Conservation (phyloP, 2,329 filamentous ascomycete genomes). For the Ambrosiella cleistominuta region DNA sequence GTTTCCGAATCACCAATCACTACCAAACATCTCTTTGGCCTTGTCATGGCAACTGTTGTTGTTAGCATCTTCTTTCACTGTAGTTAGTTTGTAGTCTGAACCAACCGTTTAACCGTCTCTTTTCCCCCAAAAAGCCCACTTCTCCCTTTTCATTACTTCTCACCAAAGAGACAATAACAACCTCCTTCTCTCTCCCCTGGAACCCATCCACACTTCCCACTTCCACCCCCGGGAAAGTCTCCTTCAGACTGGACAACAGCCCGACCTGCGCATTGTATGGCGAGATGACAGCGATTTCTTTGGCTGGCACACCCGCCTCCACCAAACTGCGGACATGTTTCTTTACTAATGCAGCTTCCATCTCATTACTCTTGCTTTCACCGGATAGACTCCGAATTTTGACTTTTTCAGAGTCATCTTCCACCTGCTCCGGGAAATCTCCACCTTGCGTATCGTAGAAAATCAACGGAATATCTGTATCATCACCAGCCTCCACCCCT, state of each 20-base stretch:
- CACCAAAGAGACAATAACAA: constrained; percentile 82
- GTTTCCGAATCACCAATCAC: constrained; percentile 91
- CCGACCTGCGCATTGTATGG: constrained; percentile 93
- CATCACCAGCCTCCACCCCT: constrained; percentile 63
- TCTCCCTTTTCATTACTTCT: constrained; percentile 74
- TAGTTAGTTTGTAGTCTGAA: constrained; percentile 12
- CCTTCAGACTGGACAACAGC: constrained; percentile 62
- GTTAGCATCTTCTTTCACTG: constrained; percentile 1
- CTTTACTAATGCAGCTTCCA: constrained; percentile 68
- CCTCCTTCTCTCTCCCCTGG: constrained; percentile 93
- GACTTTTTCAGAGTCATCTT: constrained; percentile 47
- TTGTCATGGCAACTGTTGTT: constrained; percentile 78
- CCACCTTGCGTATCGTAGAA: constrained; percentile 96
- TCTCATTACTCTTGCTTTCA: constrained; percentile 75
- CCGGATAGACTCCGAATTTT: constrained; percentile 27
- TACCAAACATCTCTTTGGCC: constrained; percentile 75
- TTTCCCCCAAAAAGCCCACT: constrained; percentile 86
- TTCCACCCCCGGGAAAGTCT: constrained; percentile 68
- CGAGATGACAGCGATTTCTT: constrained; percentile 84
- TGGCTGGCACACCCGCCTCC: constrained; percentile 58
- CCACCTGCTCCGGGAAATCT: constrained; percentile 67
- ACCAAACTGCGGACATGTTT: constrained; percentile 62
- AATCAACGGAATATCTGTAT: constrained; percentile 72
- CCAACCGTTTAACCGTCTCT: constrained; percentile 78
- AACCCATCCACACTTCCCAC: constrained; percentile 96